A percentile compares a stretch with the other conserved stretches of the same genome.
Evolutionary conservation across 2,329 filamentous ascomycete species (phyloP).

Genomic region (Colletotrichum tropicale): DNA sequence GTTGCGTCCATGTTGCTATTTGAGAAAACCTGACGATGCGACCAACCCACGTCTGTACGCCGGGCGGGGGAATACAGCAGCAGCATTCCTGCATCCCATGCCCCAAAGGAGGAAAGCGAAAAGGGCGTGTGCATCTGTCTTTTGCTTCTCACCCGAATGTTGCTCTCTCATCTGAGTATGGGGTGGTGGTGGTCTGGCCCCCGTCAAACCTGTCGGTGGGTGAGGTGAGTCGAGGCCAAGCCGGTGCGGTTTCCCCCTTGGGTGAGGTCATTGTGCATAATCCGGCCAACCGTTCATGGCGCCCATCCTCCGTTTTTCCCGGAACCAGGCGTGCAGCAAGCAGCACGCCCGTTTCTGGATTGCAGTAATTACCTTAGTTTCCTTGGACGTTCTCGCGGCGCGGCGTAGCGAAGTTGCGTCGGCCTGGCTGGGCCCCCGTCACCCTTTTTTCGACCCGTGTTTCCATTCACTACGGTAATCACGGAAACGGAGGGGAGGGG

Average conservation of each 20-base stretch:
- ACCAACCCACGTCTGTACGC: neutral
- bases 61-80: neutral
- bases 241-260: neutral
- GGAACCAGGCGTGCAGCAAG: neutral
- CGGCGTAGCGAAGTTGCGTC: neutral
- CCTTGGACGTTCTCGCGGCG: neutral
- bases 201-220: neutral
- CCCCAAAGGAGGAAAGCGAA: neutral
- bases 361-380: neutral
- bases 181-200: neutral
- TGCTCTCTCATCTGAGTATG: neutral
- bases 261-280: conserved; percentile 13
- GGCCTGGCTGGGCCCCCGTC: neutral
- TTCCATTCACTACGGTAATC: neutral
- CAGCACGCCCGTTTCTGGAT: neutral
- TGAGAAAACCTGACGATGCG: neutral
- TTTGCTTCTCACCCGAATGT: neutral
- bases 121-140: neutral
- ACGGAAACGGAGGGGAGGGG: neutral
- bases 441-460: neutral
- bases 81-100: neutral
- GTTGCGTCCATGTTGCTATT: neutral
- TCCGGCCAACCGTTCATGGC: neutral
- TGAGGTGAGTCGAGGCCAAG: conserved; percentile 3
- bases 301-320: neutral